Percentiles rank a stretch among this genome's conserved stretches.
Evolutionary conservation across 257 asterid species (phyloP).

Genomic region (Solanum pennellii): DNA sequence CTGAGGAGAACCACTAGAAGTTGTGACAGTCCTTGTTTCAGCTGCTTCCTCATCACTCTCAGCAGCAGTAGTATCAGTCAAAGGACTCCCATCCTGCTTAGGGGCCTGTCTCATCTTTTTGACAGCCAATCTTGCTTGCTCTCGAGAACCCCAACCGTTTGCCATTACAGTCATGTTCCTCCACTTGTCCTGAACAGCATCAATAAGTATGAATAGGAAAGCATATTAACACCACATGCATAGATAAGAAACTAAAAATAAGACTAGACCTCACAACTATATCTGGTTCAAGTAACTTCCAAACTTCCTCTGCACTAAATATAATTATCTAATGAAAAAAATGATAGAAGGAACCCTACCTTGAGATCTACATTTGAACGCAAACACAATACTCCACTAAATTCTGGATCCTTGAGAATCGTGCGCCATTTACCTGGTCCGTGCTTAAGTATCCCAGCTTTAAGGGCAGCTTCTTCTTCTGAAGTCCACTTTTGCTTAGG

Average conservation of each 20-base stretch:
- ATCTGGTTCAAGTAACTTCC: not conserved
- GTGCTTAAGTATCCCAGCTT: constrained; percentile 91
- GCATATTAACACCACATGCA: not conserved
- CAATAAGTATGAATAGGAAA: constrained; percentile 5
- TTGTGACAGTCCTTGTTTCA: constrained; percentile 41
- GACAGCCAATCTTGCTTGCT: constrained; percentile 64
- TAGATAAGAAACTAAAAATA: not conserved
- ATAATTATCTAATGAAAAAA: not conserved
- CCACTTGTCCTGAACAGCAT: constrained; percentile 78
- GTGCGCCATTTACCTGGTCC: constrained; percentile 99
- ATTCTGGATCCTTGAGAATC: constrained; percentile 87
- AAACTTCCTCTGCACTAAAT: not conserved
- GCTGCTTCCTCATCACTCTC: constrained; percentile 67
- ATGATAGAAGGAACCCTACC: constrained; percentile 25
- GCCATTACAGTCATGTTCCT: constrained; percentile 98
- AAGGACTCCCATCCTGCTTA: constrained; percentile 54
- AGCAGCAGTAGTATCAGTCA: constrained; percentile 22
- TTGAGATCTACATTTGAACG: constrained; percentile 96
- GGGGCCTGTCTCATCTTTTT: constrained; percentile 52
- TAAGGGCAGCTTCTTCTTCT: constrained; percentile 97
- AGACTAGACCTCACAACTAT: not conserved
- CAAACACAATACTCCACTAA: constrained; percentile 58
- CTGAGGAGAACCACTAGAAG: constrained; percentile 70
- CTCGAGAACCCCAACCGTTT: constrained; percentile 87
- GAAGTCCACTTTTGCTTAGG: constrained; percentile 99